Conservation (phyloP, 116 monocot genomes). For the Zostera marina region DNA sequence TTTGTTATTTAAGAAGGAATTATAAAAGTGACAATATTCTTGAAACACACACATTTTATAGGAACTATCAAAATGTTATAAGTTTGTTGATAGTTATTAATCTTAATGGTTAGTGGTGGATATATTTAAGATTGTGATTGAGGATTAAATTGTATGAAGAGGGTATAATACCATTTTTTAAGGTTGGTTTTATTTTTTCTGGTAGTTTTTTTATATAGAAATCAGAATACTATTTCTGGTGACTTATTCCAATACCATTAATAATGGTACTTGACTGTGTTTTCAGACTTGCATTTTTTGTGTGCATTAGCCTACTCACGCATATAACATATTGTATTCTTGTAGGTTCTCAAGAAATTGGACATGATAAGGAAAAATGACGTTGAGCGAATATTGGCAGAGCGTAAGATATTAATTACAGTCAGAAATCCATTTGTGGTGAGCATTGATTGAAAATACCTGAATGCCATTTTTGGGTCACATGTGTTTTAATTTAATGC, state of each 20-base stretch:
- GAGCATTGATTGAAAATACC: neutral
- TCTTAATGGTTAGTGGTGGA: too few species aligned
- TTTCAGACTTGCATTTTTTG: neutral
- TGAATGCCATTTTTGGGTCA: neutral
- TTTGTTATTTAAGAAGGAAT: too few species aligned
- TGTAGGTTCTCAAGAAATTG: constrained; percentile 65
- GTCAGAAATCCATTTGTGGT: constrained; percentile 94
- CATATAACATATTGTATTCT: neutral
- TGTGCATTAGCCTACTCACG: neutral
- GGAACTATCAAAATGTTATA: too few species aligned
- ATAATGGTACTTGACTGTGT: neutral
- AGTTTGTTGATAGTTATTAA: too few species aligned
- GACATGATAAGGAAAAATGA: constrained; percentile 86
- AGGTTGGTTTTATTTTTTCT: neutral
- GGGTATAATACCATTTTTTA: neutral
- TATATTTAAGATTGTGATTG: too few species aligned
- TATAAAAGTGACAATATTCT: too few species aligned
- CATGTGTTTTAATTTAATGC: neutral
- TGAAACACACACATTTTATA: too few species aligned
- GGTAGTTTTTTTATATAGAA: neutral
- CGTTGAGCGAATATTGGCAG: constrained; percentile 62
- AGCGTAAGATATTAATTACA: constrained; percentile 79
- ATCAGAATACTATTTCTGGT: neutral
- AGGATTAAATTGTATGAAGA: too few species aligned
- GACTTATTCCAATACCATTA: neutral